These are phyloP conservation scores for Houttuynia cordata DNA, from an alignment of 164 flowering plant genomes.

Conservation along the genomic window DNA sequence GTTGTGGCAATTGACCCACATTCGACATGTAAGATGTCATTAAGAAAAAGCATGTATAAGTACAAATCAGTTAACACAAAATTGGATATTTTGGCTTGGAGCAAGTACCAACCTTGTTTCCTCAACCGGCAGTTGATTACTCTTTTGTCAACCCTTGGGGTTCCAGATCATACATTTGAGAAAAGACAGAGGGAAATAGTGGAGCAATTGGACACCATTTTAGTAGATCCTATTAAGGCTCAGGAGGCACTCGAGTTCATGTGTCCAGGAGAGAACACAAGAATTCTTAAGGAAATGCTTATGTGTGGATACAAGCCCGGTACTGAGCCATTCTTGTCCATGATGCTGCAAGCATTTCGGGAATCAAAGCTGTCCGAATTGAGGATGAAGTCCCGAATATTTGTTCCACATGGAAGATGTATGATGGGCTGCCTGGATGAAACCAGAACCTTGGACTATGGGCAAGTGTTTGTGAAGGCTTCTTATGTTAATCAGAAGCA, in stretches of 20 bases:
- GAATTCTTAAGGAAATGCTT: slow-evolving; percentile 68
- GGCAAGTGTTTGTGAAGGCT: slow-evolving; percentile 70
- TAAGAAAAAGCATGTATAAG: slow-evolving; percentile 72
- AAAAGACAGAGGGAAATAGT: slow-evolving; percentile 55
- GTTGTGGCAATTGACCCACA: slow-evolving; percentile 81
- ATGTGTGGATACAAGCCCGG: slow-evolving; percentile 68
- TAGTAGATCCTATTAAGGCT: slow-evolving; percentile 54
- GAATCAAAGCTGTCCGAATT: slow-evolving; percentile 62
- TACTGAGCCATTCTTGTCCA: slow-evolving; percentile 71
- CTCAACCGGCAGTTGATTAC: slow-evolving; percentile 76
- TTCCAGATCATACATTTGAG: slow-evolving; percentile 45
- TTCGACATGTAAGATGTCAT: slow-evolving; percentile 43
- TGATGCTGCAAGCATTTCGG: slow-evolving; percentile 75
- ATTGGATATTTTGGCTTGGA: slow-evolving; percentile 65
- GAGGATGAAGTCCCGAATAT: slow-evolving; percentile 50
- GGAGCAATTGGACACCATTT: slow-evolving; percentile 39
- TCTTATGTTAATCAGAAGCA: slow-evolving; percentile 23
- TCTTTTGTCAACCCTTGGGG: slow-evolving; percentile 85
- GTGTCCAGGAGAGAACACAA: slow-evolving; percentile 59
- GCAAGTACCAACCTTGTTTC: slow-evolving; percentile 70
- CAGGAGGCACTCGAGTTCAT: slow-evolving; percentile 55
- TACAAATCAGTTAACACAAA: slow-evolving; percentile 43
- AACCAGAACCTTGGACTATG: slow-evolving; percentile 65
- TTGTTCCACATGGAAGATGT: slow-evolving; percentile 48
- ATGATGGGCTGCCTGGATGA: slow-evolving; percentile 97